Conservation (phyloP, 805 yeast genomes). For the Cyberlindnera nakhonratchasimensis region DNA sequence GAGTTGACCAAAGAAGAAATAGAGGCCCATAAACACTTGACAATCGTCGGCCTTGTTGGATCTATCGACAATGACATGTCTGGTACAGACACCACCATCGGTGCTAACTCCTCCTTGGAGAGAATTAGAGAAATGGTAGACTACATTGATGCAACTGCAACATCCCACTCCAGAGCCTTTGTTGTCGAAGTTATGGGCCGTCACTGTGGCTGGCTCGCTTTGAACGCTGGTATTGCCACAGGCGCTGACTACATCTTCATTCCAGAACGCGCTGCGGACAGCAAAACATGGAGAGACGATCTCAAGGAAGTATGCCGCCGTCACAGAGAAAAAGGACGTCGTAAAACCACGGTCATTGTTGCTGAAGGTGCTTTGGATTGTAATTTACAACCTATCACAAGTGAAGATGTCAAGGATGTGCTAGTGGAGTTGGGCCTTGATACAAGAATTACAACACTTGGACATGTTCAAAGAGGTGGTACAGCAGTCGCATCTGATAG, state of each 20-base stretch:
- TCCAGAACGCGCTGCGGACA: slow-evolving; percentile 87
- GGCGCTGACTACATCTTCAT: slow-evolving; percentile 93
- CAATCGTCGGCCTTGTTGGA: slow-evolving; percentile 92
- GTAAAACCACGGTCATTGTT: slow-evolving; percentile 94
- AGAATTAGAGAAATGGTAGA: slow-evolving; percentile 93
- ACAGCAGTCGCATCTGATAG: slow-evolving; percentile 96
- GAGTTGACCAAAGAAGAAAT: slow-evolving; percentile 57
- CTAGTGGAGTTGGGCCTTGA: slow-evolving; percentile 83
- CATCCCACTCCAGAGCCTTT: slow-evolving; percentile 95
- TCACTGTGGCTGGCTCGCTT: slow-evolving; percentile 98
- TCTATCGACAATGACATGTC: slow-evolving; percentile 99
- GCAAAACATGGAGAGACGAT: slow-evolving; percentile 66
- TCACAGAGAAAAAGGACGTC: slow-evolving; percentile 81
- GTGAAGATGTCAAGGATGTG: slow-evolving; percentile 77
- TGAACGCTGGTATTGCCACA: slow-evolving; percentile 96
- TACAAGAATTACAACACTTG: slow-evolving; percentile 91
- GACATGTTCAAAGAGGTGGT: slow-evolving; percentile 99
- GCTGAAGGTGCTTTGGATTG: slow-evolving; percentile 96
- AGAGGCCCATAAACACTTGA: slow-evolving; percentile 63
- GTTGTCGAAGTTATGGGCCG: slow-evolving; percentile 99
- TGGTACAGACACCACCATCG: slow-evolving; percentile 93
- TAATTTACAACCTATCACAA: slow-evolving; percentile 74
- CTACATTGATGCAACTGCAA: slow-evolving; percentile 96
- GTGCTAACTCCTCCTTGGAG: slow-evolving; percentile 91
- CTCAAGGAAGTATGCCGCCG: slow-evolving; percentile 65